Percentiles rank a stretch among this genome's conserved stretches.
Conservation (phyloP, 1,284 basidiomycete genomes). For the Exobasidium rhododendri region DNA sequence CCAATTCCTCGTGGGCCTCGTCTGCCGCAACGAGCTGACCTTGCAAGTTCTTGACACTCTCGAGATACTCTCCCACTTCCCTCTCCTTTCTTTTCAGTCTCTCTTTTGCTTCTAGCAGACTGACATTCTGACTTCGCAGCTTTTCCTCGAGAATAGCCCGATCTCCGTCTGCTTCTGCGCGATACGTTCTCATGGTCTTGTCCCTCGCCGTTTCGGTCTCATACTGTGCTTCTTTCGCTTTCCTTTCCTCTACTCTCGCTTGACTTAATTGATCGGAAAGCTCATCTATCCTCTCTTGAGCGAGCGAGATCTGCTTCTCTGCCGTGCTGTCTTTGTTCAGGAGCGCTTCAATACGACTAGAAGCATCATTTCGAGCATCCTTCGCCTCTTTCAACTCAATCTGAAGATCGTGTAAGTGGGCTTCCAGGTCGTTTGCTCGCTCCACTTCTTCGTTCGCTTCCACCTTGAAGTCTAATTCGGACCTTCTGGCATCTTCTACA, state of each 20-base stretch:
- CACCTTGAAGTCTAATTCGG: conserved; percentile 29
- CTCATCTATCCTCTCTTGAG: conserved; percentile 43
- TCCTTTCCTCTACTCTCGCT: conserved; percentile 34
- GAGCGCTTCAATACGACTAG: conserved; percentile 41
- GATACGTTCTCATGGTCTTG: conserved; percentile 34
- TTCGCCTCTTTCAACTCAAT: conserved; percentile 44
- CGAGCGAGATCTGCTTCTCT: conserved; percentile 38
- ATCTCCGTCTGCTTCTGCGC: conserved; percentile 47
- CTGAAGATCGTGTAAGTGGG: conserved; percentile 34
- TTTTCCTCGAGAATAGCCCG: conserved; percentile 48
- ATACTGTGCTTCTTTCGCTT: conserved; percentile 30
- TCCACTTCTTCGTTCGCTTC: conserved; percentile 41
- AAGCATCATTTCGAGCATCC: conserved; percentile 36
- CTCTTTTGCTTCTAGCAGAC: conserved; percentile 27
- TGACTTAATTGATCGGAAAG: conserved; percentile 34
- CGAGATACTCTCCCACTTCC: conserved; percentile 13
- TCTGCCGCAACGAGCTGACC: conserved; percentile 46
- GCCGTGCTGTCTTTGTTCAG: conserved; percentile 40
- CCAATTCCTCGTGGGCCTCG: conserved; percentile 40
- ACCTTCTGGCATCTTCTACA: conserved; percentile 32
- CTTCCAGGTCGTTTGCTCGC: conserved; percentile 37
- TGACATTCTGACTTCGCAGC: conserved; percentile 30
- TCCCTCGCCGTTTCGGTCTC: conserved; percentile 41
- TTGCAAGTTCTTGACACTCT: conserved; percentile 27
- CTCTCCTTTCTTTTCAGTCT: conserved; percentile 24